Evolutionary conservation across 495 filamentous ascomycete species (phyloP), one percentile per base, ranked within the genome.

Genomic region (Aspergillus nanangensis): DNA sequence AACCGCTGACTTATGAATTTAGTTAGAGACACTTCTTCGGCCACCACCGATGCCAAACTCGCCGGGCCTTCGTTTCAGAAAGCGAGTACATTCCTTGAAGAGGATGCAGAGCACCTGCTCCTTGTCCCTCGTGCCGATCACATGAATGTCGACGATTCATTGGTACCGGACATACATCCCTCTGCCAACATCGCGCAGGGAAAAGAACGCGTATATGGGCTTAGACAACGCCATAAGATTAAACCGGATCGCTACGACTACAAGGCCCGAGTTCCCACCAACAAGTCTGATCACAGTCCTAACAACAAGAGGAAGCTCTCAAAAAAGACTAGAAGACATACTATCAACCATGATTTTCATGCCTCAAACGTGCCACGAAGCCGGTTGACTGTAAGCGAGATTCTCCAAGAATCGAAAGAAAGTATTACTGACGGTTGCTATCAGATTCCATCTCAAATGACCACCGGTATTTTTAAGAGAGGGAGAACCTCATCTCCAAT

Each of bases 381-480:
- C 7, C 77, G 86, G 29, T 67, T 87, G 41, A 88, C 83, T 14
- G 83, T 87, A 67, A 56, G 74, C 52, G 3, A 11, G 14, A 17
- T 19, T 29, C 29, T 18, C 11, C n/a, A 3, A 14, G 9, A 33
- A 20, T 24, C 45, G n/a, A 39, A 44, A 15, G 23, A 44, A 44
- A 27, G 31, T 32, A 38, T 48, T 63, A 45, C 65, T 60, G 41
- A 58, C 40, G 0, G 20, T 14, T 15, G n/a, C 43, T 45, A 11
- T 57, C 42, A 89, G 84, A 69, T 80, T 70, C 52, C 62, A 56
- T 52, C 62, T 66, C 37, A 69, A 56, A 31, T 61, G 71, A 56
- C 57, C 8, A 13, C 62, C 40, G 88, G 88, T 0, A 63, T 93
- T 5, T 92, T 92, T 60, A 78, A 75, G 19, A 90, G 82, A 55